phyloP scores from a whole-genome alignment of 192 early-diverging fungal species.

The Rhizophagus clarus region DNA sequence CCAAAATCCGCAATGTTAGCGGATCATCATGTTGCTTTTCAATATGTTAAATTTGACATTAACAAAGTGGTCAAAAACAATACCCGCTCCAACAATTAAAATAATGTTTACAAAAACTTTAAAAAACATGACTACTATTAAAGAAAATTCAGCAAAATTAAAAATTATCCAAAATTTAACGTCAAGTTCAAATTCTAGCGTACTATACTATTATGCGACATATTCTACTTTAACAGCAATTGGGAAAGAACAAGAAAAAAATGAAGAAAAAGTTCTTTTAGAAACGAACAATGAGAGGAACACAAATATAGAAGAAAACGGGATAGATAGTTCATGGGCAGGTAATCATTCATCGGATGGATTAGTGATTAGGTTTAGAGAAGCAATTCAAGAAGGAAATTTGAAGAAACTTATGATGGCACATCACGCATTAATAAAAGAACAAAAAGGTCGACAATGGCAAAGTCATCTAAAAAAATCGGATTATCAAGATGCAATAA shows the following conservation, averaged over 20 bases:
- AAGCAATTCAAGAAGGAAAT: neutral
- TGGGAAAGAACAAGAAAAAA: neutral
- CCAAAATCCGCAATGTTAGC: too few relatives aligned
- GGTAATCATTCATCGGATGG: neutral
- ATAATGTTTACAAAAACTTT: neutral
- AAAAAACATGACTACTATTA: neutral
- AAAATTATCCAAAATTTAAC: neutral
- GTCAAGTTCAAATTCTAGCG: neutral
- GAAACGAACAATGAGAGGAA: neutral
- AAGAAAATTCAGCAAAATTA: neutral
- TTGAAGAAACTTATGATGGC: neutral
- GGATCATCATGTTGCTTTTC: too few relatives aligned
- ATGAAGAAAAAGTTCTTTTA: neutral
- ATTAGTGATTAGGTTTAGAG: neutral
- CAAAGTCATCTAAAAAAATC: neutral
- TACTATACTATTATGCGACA: neutral
- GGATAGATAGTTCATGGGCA: too few relatives aligned
- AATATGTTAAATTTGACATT: too few relatives aligned
- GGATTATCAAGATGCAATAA: neutral
- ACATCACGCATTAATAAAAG: neutral
- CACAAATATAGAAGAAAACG: neutral
- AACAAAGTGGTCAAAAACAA: neutral
- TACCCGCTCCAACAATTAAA: neutral
- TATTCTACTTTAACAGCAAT: neutral
- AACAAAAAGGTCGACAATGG: neutral